phyloP scores from a whole-genome alignment of 2,329 filamentous ascomycete species.

The Scolecobasidium constrictum region DNA sequence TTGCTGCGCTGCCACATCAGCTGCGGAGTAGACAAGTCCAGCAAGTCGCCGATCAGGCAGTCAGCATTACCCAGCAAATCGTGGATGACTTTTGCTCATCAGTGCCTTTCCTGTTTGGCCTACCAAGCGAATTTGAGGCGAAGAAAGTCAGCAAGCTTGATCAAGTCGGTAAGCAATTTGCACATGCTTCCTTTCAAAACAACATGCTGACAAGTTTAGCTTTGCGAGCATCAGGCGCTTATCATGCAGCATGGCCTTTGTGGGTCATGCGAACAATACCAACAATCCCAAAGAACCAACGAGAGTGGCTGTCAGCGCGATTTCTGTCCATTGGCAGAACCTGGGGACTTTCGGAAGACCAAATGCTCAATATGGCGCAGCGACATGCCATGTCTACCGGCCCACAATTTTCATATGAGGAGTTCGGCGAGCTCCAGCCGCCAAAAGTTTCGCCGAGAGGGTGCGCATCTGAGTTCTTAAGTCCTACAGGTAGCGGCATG shows the following conservation, averaged over 20 bases:
- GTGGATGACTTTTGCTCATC: constrained; percentile 28
- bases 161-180: constrained; percentile 15
- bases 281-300: constrained; percentile 23
- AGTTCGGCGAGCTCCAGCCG: neutral
- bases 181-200: neutral
- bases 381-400: constrained; percentile 11
- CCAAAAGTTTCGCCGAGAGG: neutral
- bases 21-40: constrained; percentile 3
- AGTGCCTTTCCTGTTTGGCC: constrained; percentile 27
- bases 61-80: constrained; percentile 19
- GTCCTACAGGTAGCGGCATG: neutral
- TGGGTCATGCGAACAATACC: constrained; percentile 27
- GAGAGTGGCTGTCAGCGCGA: constrained; percentile 25
- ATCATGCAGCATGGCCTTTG: constrained; percentile 29
- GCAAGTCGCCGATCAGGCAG: constrained; percentile 4
- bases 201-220: constrained; percentile 14
- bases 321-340: constrained; percentile 24
- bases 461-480: neutral
- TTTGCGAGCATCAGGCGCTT: constrained; percentile 27
- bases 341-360: constrained; percentile 25
- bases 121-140: constrained; percentile 23
- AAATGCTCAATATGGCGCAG: constrained; percentile 23
- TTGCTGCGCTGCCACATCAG: constrained; percentile 11
- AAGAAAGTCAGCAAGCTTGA: neutral
- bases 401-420: constrained; percentile 3